Percentiles rank a stretch among this genome's conserved stretches.
phyloP scores from a whole-genome alignment of 1,139 yeast genomes.

The Kodamaea plutei region DNA sequence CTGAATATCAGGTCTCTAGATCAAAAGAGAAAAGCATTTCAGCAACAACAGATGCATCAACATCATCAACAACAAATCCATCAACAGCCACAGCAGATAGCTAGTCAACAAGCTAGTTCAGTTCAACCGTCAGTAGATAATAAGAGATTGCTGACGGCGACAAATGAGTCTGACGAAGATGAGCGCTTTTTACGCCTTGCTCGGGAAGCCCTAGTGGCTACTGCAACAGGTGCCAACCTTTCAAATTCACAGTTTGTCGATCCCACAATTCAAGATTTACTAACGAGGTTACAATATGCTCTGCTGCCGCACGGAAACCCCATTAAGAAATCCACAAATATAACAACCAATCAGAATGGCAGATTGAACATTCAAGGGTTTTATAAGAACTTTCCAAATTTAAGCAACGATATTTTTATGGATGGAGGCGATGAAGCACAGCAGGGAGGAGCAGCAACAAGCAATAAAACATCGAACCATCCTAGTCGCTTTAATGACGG shows the following conservation, averaged over 20 bases:
- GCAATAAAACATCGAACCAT: slow-evolving; percentile 12
- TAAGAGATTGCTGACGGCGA: background rate
- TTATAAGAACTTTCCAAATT: slow-evolving; percentile 41
- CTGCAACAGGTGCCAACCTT: slow-evolving; percentile 33
- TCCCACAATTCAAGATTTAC: slow-evolving; percentile 51
- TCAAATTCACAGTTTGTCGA: slow-evolving; percentile 33
- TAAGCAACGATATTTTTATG: slow-evolving; percentile 39
- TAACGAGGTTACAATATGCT: slow-evolving; percentile 50
- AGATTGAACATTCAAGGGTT: slow-evolving; percentile 43
- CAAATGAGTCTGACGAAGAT: slow-evolving; percentile 33
- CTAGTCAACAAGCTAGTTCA: background rate
- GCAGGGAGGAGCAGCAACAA: background rate
- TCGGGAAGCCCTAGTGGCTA: slow-evolving; percentile 45
- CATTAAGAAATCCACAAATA: slow-evolving; percentile 30
- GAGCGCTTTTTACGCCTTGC: slow-evolving; percentile 40
- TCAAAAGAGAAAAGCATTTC: no score
- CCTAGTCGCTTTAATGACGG: slow-evolving; percentile 23
- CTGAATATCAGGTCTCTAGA: no score
- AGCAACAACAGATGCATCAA: no score
- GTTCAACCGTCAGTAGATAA: background rate
- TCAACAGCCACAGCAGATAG: slow-evolving; percentile 4
- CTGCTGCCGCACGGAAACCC: slow-evolving; percentile 52
- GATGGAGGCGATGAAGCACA: slow-evolving; percentile 6
- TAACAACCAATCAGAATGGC: slow-evolving; percentile 40
- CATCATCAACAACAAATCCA: slow-evolving; percentile 2